phyloP scores from a whole-genome alignment of 2,329 filamentous ascomycete genomes.

The Calonectria ilicicola region DNA sequence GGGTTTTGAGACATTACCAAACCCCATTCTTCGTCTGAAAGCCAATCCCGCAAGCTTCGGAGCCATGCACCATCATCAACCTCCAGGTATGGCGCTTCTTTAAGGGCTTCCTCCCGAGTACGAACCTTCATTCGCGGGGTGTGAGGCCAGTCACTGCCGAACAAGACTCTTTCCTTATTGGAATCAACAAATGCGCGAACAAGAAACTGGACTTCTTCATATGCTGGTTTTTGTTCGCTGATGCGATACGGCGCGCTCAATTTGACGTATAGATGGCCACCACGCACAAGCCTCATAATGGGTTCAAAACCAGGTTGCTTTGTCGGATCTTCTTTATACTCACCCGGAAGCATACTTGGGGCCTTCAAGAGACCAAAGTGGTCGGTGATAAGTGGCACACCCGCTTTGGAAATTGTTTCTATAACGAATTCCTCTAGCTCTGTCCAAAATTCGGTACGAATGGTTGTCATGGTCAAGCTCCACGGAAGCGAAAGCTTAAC shows the following conservation, averaged over 20 bases:
- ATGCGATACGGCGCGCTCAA: slow-evolving; percentile 53
- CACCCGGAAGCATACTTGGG: slow-evolving; percentile 44
- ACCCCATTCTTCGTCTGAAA: slow-evolving; percentile 39
- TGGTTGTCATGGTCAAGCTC: slow-evolving; percentile 32
- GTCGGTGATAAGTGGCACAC: slow-evolving; percentile 46
- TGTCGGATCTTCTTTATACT: slow-evolving; percentile 37
- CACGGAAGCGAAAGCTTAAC: slow-evolving; percentile 21
- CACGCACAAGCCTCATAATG: slow-evolving; percentile 41
- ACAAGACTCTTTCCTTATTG: slow-evolving; percentile 48
- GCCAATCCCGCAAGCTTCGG: slow-evolving; percentile 34
- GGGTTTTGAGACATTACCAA: slow-evolving; percentile 35
- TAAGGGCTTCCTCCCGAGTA: slow-evolving; percentile 46
- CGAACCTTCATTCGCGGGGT: slow-evolving; percentile 52
- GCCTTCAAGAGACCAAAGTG: slow-evolving; percentile 52
- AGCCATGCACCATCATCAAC: slow-evolving; percentile 42
- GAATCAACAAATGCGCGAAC: slow-evolving; percentile 47
- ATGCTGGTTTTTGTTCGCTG: slow-evolving; percentile 44
- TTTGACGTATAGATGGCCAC: slow-evolving; percentile 50
- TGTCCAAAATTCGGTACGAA: slow-evolving; percentile 27
- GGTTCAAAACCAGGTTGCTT: slow-evolving; percentile 39
- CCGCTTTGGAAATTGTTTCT: slow-evolving; percentile 4
- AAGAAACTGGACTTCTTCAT: slow-evolving; percentile 46
- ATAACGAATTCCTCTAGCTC: slow-evolving; percentile 15
- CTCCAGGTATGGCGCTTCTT: slow-evolving; percentile 42
- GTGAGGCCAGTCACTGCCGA: slow-evolving; percentile 55